A percentile compares a stretch with the other conserved stretches of the same genome.
phyloP scores from a whole-genome alignment of 805 yeast genomes.

The Wickerhamiella hasegawae region DNA sequence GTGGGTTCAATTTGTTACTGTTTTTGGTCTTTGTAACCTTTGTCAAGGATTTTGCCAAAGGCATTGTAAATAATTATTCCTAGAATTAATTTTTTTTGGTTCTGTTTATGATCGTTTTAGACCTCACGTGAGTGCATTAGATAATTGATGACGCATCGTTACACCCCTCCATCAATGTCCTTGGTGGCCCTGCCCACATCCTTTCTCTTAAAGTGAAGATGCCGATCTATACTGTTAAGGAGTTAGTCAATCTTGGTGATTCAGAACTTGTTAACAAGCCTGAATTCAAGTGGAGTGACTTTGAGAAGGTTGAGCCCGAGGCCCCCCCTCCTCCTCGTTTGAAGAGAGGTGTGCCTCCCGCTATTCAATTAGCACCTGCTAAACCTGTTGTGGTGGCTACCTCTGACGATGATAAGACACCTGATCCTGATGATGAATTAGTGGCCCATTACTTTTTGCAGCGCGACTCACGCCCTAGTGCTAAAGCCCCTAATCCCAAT shows the following conservation, averaged over 20 bases:
- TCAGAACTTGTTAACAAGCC: conserved; percentile 18
- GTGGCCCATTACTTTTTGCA: conserved; percentile 15
- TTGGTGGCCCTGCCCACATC: not conserved
- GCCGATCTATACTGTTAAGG: conserved; percentile 19
- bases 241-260: conserved; percentile 14
- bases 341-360: conserved; percentile 5
- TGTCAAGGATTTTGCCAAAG: conserved; percentile 46
- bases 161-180: not conserved
- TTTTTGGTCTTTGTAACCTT: conserved; percentile 45
- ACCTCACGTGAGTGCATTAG: not conserved
- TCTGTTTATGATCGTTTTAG: too few relatives aligned
- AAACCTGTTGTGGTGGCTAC: conserved; percentile 1
- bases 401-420: conserved; percentile 10
- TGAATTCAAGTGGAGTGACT: conserved; percentile 16
- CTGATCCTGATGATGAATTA: conserved; percentile 18
- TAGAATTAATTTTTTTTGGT: too few relatives aligned
- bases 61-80: conserved; percentile 32
- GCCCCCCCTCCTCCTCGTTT: conserved; percentile 13
- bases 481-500: conserved; percentile 6
- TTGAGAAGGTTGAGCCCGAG: conserved; percentile 14
- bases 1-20: conserved; percentile 54
- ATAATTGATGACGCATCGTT: not conserved
- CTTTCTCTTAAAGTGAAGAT: conserved; percentile 6
- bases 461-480: conserved; percentile 8
- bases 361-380: not conserved